Evolutionary conservation across 2,329 filamentous ascomycete genomes (phyloP).

Genomic region (Achaetomium macrosporum): DNA sequence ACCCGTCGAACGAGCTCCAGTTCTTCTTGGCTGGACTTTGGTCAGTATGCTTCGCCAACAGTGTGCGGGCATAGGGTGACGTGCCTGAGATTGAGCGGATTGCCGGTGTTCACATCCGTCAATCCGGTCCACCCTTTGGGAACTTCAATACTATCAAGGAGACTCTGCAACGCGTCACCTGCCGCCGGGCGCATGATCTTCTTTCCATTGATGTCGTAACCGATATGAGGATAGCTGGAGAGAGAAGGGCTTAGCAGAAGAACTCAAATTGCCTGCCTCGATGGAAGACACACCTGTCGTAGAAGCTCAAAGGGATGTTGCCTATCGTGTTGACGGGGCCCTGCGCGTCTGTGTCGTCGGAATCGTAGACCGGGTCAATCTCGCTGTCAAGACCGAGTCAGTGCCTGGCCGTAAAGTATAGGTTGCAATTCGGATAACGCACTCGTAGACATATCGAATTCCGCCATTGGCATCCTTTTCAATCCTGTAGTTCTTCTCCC

Average conservation of each 20-base stretch:
- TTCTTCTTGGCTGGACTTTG: constrained; percentile 63
- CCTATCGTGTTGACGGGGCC: constrained; percentile 86
- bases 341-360: constrained; percentile 83
- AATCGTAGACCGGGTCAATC: constrained; percentile 91
- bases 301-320: constrained; percentile 88
- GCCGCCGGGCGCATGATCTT: constrained; percentile 94
- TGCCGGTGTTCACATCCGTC: constrained; percentile 89
- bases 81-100: constrained; percentile 67
- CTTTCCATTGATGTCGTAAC: constrained; percentile 98
- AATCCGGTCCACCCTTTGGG: constrained; percentile 96
- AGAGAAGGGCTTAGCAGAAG: neutral
- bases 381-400: constrained; percentile 41
- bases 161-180: constrained; percentile 84
- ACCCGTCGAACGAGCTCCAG: constrained; percentile 82
- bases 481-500: constrained; percentile 46
- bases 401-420: neutral
- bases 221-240: constrained; percentile 78
- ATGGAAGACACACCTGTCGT: constrained; percentile 56
- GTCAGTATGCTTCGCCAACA: neutral
- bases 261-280: neutral
- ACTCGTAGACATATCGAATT: constrained; percentile 78
- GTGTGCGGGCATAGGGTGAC: neutral
- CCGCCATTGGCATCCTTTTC: constrained; percentile 85
- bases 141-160: constrained; percentile 93
- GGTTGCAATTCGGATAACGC: constrained; percentile 1